These are phyloP conservation scores for Thelephora ganbajun DNA, from an alignment of 768 basidiomycete genomes.

Conservation along the genomic window DNA sequence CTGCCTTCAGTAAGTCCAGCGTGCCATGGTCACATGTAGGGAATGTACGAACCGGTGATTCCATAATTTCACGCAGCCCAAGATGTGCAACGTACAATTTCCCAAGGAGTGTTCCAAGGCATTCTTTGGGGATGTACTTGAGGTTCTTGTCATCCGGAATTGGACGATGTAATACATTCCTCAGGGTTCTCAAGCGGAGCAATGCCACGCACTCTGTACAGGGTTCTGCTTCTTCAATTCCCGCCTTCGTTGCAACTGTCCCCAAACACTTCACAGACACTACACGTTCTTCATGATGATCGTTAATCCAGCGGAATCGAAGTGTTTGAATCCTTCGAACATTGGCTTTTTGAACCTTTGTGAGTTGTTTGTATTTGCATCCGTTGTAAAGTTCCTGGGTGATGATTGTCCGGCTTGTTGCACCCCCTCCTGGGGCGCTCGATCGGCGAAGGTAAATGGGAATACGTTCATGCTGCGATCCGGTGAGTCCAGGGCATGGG, in stretches of 20 bases:
- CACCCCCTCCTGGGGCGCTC: neutral
- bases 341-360: neutral
- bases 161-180: neutral
- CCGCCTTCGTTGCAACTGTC: neutral
- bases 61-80: slow-evolving; percentile 2
- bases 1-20: neutral
- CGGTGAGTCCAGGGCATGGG: neutral
- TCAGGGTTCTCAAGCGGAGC: neutral
- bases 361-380: neutral
- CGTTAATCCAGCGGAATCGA: neutral
- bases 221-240: neutral
- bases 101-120: neutral
- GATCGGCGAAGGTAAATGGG: neutral
- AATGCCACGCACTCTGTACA: slow-evolving; percentile 1
- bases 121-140: slow-evolving; percentile 4
- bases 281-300: neutral
- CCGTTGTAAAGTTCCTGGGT: neutral
- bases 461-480: neutral
- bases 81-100: slow-evolving; percentile 1
- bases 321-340: neutral
- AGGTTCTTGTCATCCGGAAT: neutral
- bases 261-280: neutral
- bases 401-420: neutral
- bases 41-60: neutral
- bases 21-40: neutral